Conservation (phyloP, 805 yeast species). For the Blastobotrys muscicola region DNA sequence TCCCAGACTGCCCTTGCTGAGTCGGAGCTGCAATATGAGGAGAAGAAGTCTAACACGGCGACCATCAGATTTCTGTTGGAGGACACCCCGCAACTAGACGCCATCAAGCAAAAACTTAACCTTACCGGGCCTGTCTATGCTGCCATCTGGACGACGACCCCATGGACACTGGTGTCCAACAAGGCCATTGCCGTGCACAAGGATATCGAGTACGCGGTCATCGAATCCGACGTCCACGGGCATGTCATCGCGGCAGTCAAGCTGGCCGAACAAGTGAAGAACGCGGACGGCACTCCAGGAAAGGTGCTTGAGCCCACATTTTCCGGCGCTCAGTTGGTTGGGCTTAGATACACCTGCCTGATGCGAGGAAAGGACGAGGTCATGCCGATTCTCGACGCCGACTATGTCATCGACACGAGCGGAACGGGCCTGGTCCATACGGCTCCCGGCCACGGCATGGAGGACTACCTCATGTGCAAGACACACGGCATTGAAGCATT, state of each 20-base stretch:
- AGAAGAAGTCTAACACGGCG: conserved; percentile 61
- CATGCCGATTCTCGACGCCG: conserved; percentile 65
- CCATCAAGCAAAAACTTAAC: not conserved
- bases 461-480: conserved; percentile 71
- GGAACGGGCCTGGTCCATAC: conserved; percentile 97
- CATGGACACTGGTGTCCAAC: conserved; percentile 93
- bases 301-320: conserved; percentile 20
- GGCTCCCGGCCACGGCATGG: conserved; percentile 97
- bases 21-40: conserved; percentile 86
- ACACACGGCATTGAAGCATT: conserved; percentile 45
- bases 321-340: conserved; percentile 35
- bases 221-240: conserved; percentile 31
- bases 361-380: conserved; percentile 27
- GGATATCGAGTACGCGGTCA: conserved; percentile 46
- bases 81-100: conserved; percentile 16
- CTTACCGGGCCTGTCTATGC: conserved; percentile 8
- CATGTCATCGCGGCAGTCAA: conserved; percentile 48
- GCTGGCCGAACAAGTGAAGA: conserved; percentile 33
- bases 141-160: conserved; percentile 92
- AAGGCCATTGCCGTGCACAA: conserved; percentile 68
- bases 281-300: conserved; percentile 9
- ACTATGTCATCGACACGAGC: conserved; percentile 66
- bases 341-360: conserved; percentile 47
- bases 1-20: conserved; percentile 93
- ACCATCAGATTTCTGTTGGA: conserved; percentile 56